Evolutionary conservation across 306 rosid genomes (phyloP).

Genomic region (Ormosia semicastrata): DNA sequence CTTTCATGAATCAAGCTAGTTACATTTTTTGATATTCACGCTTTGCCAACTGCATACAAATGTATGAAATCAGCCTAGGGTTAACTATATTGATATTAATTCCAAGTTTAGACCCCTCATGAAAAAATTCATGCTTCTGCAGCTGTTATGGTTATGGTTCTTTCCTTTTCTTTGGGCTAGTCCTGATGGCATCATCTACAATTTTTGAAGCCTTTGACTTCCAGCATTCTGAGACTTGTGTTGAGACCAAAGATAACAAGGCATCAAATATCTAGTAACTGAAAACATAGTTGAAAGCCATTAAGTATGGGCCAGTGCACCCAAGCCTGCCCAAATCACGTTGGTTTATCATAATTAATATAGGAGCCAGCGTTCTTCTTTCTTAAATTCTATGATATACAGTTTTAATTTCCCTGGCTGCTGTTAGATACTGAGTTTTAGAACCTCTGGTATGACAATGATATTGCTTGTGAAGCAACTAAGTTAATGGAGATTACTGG

Average conservation of each 20-base stretch:
- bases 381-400: not conserved
- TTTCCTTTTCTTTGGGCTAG: not conserved
- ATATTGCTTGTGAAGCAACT: not conserved
- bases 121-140: not conserved
- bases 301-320: not conserved
- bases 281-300: not conserved
- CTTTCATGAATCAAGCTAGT: not conserved
- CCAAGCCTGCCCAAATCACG: not conserved
- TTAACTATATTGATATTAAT: not conserved
- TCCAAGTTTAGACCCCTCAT: not conserved
- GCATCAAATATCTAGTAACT: not conserved
- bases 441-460: not conserved
- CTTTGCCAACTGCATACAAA: not conserved
- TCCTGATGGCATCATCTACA: not conserved
- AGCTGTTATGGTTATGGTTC: not conserved
- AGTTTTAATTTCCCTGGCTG: not conserved
- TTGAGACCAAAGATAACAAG: not conserved
- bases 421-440: slow-evolving; percentile 3
- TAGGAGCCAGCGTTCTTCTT: not conserved
- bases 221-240: not conserved
- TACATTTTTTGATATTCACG: not conserved
- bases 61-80: not conserved
- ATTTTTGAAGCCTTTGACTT: not conserved
- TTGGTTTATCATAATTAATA: not conserved
- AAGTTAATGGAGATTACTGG: not conserved